Percentiles rank a stretch among this genome's conserved stretches.
Evolutionary conservation across 257 asterid genomes (phyloP).

Genomic region (Solanum chiquidenum): DNA sequence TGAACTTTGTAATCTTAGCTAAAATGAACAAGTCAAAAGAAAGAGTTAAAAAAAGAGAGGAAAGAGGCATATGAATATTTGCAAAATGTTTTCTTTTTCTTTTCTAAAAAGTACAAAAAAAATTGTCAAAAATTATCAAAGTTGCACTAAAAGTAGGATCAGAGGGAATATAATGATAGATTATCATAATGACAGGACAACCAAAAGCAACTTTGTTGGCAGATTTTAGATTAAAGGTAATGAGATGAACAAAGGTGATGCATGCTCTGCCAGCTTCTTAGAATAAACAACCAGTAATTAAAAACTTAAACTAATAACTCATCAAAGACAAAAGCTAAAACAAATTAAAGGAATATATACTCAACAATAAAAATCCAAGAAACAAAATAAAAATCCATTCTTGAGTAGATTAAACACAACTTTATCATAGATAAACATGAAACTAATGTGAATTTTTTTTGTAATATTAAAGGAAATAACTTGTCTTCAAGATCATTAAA

Average conservation of each 20-base stretch:
- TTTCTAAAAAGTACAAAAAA: background rate
- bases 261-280: background rate
- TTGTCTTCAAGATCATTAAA: background rate
- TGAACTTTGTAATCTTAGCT: background rate
- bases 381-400: background rate
- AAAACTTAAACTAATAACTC: background rate
- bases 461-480: background rate
- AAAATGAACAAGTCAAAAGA: background rate
- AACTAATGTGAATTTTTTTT: background rate
- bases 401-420: background rate
- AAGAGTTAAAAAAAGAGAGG: background rate
- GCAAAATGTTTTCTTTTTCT: background rate
- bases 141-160: background rate
- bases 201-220: constrained; percentile 1
- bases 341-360: background rate
- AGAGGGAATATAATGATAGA: constrained; percentile 15
- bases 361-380: background rate
- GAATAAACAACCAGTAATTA: background rate
- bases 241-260: background rate
- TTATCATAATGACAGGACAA: constrained; percentile 9
- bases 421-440: background rate
- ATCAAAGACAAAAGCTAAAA: background rate
- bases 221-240: constrained; percentile 2
- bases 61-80: background rate
- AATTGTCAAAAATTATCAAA: background rate